A percentile compares a stretch with the other conserved stretches of the same genome.
Evolutionary conservation across 768 basidiomycete species (phyloP).

Genomic region (Exsudoporus frostii): DNA sequence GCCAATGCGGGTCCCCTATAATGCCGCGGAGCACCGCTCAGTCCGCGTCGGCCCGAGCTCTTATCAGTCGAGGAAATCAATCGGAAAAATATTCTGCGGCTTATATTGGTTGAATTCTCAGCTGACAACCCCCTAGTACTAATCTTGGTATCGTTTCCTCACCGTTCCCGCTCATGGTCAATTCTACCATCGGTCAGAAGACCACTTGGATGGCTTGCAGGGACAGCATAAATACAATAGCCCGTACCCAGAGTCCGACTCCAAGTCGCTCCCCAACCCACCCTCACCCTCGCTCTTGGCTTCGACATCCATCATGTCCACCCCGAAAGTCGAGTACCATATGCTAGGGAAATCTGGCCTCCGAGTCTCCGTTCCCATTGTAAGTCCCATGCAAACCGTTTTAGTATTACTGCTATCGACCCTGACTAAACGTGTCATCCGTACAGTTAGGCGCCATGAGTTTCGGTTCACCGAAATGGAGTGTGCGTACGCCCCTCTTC

Average conservation of each 20-base stretch:
- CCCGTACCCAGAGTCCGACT: not conserved
- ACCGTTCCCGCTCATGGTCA: not conserved
- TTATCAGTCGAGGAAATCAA: not conserved
- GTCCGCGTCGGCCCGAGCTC: not conserved
- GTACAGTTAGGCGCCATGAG: constrained; percentile 26
- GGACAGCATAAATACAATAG: not conserved
- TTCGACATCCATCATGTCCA: constrained; percentile 3
- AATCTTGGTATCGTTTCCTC: not conserved
- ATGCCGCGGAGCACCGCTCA: not conserved
- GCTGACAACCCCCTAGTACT: not conserved
- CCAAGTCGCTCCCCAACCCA: not conserved
- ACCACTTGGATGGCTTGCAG: not conserved
- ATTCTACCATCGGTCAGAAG: not conserved
- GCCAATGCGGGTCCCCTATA: too few species aligned
- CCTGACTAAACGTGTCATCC: not conserved
- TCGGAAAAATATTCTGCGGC: not conserved
- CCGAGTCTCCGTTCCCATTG: constrained; percentile 34
- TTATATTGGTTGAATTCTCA: not conserved
- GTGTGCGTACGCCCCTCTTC: constrained; percentile 12
- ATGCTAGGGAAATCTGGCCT: constrained; percentile 28
- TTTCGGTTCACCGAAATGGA: constrained; percentile 30
- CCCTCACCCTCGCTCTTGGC: not conserved
- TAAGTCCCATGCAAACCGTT: constrained; percentile 5
- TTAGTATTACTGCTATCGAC: not conserved
- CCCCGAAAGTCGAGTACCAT: constrained; percentile 20